Base-by-base conservation (phyloP, 1,284 basidiomycete genomes). In the Trametes hirsuta region DNA sequence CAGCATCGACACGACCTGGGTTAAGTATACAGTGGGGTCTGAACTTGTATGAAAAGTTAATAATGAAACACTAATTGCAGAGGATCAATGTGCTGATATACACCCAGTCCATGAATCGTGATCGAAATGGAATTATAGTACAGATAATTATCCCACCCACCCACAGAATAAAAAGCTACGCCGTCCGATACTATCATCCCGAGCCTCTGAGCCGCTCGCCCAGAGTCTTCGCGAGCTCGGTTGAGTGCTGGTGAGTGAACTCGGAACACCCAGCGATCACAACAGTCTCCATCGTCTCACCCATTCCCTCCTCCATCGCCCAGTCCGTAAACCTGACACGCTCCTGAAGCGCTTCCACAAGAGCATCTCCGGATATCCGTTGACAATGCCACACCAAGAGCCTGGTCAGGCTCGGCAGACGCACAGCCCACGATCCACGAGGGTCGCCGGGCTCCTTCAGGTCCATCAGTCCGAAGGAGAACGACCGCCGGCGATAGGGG, bases 361-460 rank as follows among this genome's bases (percentile, higher is more conserved):
- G 70, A 0, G 80, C 82, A 21, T 79, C 76, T 2, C 89, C 88
- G 1, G 80, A 78, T 53, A 91, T 70, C 58, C 84, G 77, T 63
- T 88, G 85, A 68, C 89, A 90, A 59, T 84, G 84, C 63, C 78
- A 78, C 58, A 91, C 69, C 57, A 79, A 79, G 55, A 90, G 69
- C 39, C 73, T 76, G 39, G 73, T 71, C 52, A 91, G 75, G 52
- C 71, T 75, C 25, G 87, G 88, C 35, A 90, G 71, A 22, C 85
- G 77, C 53, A 87, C 67, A 11, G 59, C 64, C 53, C 66, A 63
- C 15, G 55, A 48, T 58, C 60, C 60, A 53, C 66, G 55, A 18
- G 54, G 49, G 36, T 49, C 64, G 55, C 42, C 56, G 34, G 36
- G 41, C 36, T 55, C 42, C 44, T 42, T 37, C 30, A 41, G 51